Evolutionary conservation across 2,329 filamentous ascomycete genomes (phyloP).

Genomic region (Cercospora sesami): DNA sequence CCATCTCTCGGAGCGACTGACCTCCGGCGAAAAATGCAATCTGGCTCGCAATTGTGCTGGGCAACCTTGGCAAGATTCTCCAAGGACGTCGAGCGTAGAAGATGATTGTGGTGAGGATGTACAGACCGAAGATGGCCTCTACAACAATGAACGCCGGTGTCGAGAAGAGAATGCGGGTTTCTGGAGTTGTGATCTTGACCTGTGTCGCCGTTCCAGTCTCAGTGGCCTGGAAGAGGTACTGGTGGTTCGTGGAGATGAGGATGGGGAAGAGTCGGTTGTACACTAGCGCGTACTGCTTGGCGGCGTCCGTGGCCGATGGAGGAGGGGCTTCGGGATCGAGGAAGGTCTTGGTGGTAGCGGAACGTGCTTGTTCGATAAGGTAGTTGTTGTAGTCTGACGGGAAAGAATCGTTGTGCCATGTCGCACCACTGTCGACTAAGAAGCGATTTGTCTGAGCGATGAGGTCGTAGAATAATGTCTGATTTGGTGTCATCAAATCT

Average conservation of each 20-base stretch:
- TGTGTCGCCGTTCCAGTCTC: not conserved
- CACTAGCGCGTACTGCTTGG: too few species aligned
- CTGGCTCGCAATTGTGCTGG: constrained; percentile 52
- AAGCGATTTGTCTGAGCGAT: constrained; percentile 26
- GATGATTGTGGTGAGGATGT: constrained; percentile 45
- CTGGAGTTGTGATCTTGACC: constrained; percentile 26
- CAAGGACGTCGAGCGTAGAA: constrained; percentile 49
- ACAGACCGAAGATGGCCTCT: constrained; percentile 46
- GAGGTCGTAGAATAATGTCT: not conserved
- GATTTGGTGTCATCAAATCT: too few species aligned
- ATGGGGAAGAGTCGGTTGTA: constrained; percentile 18
- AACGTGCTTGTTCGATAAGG: constrained; percentile 39
- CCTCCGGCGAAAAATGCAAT: constrained; percentile 54
- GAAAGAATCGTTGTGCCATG: constrained; percentile 53
- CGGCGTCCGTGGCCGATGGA: too few species aligned
- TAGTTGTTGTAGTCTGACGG: constrained; percentile 52
- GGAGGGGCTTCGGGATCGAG: too few species aligned
- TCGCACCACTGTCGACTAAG: constrained; percentile 25
- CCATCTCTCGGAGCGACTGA: constrained; percentile 43
- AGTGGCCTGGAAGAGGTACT: constrained; percentile 40
- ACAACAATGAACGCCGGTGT: constrained; percentile 49
- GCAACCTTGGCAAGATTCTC: constrained; percentile 53
- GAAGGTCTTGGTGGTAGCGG: too few species aligned
- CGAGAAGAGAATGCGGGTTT: constrained; percentile 54
- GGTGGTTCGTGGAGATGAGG: constrained; percentile 46